Conservation (phyloP, 192 early-diverging fungal genomes). For the Thoreauomyces humboldtii region DNA sequence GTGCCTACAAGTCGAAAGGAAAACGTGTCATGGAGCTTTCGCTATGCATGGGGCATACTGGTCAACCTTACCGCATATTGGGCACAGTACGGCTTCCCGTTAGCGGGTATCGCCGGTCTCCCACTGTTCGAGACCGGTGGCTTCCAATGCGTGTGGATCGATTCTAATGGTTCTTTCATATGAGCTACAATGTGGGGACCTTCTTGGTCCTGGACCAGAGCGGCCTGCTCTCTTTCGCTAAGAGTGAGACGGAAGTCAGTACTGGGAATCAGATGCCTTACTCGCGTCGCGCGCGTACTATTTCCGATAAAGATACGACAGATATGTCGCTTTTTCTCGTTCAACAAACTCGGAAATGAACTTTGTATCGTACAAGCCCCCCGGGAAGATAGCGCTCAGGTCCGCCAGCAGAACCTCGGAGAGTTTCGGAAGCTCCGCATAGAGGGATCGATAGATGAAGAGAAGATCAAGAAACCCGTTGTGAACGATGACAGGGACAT, state of each 20-base stretch:
- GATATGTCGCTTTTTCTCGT: constrained; percentile 59
- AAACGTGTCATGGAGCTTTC: no score
- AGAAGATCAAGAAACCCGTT: constrained; percentile 93
- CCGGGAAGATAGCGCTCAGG: constrained; percentile 76
- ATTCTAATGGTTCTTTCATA: no score
- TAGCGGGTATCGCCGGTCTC: constrained; percentile 23
- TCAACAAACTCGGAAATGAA: constrained; percentile 71
- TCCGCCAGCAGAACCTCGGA: constrained; percentile 74
- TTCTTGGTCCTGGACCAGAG: no score
- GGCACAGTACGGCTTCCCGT: constrained; percentile 63
- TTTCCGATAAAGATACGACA: constrained; percentile 69
- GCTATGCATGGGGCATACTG: no score
- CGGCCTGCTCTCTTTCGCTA: constrained; percentile 33
- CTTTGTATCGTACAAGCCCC: constrained; percentile 93
- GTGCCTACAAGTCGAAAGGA: constrained; percentile 48
- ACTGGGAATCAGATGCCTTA: no score
- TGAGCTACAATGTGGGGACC: no score
- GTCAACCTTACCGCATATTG: constrained; percentile 85
- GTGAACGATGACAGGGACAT: constrained; percentile 79
- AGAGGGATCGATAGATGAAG: constrained; percentile 89
- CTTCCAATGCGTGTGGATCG: no score
- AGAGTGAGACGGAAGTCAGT: not conserved
- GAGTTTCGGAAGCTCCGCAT: constrained; percentile 69
- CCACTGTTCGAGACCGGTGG: no score
- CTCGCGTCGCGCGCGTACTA: constrained; percentile 31